These are phyloP conservation scores for Globisporangium cystogenes DNA, from an alignment of 352 stramenopile species.

Conservation along the genomic window DNA sequence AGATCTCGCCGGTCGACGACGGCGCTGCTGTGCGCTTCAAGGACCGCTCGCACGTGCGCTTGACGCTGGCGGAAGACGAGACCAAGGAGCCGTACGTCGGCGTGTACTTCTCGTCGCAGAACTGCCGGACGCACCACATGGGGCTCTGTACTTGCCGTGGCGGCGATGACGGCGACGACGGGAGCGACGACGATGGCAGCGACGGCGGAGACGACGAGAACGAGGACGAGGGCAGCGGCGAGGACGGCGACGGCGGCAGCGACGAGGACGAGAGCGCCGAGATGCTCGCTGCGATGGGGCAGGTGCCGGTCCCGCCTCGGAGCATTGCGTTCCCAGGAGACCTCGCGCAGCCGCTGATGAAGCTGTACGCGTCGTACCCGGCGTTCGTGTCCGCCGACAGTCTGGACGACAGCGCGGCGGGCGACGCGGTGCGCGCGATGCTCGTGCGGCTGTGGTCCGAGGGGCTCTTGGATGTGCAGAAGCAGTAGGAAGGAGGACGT, in stretches of 20 bases:
- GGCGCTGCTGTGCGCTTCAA: constrained; percentile 53
- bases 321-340: constrained; percentile 65
- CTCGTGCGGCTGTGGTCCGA: constrained; percentile 79
- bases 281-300: constrained; percentile 23
- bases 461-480: constrained; percentile 38
- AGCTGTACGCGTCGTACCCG: constrained; percentile 57
- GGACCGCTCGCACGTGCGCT: constrained; percentile 59
- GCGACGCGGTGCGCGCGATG: constrained; percentile 74
- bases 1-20: constrained; percentile 27
- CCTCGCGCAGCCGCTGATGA: constrained; percentile 53
- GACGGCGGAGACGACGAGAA: constrained; percentile 25
- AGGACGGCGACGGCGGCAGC: constrained; percentile 27
- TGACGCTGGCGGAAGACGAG: constrained; percentile 61
- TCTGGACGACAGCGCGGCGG: constrained; percentile 29
- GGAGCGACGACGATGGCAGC: constrained; percentile 14
- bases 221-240: constrained; percentile 18
- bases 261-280: constrained; percentile 25
- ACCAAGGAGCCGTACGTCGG: constrained; percentile 53
- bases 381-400: constrained; percentile 24
- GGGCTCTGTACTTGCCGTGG: constrained; percentile 56
- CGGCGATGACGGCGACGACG: constrained; percentile 16
- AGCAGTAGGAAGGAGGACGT: constrained; percentile 2
- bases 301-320: constrained; percentile 35
- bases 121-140: constrained; percentile 84
- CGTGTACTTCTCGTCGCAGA: constrained; percentile 66